phyloP scores from a whole-genome alignment of 2,329 filamentous ascomycete species.

The Ophiocordyceps camponoti-floridani region DNA sequence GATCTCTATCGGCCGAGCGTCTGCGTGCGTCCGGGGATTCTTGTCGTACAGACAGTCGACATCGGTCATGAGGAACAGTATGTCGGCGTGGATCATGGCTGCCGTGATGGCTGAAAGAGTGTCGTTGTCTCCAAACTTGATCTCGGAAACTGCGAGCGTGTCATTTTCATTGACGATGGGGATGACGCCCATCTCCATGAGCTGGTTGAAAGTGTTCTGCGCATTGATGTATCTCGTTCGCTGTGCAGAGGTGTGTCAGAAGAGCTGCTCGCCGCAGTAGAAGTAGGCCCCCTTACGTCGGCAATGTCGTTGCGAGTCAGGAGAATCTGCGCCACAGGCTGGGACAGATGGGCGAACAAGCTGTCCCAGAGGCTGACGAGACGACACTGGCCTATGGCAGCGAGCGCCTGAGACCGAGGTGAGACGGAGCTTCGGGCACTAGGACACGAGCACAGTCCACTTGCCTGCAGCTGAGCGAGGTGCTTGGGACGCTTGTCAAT shows the following conservation, averaged over 20 bases:
- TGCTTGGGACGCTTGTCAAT: slow-evolving; percentile 76
- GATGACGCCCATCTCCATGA: slow-evolving; percentile 88
- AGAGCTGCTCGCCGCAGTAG: background rate
- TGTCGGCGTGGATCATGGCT: slow-evolving; percentile 91
- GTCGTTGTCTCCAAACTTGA: slow-evolving; percentile 98
- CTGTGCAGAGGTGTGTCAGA: slow-evolving; percentile 18
- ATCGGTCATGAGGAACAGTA: slow-evolving; percentile 96
- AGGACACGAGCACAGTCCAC: background rate
- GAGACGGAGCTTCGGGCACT: background rate
- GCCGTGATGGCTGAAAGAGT: slow-evolving; percentile 92
- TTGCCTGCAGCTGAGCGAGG: slow-evolving; percentile 67
- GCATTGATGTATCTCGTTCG: slow-evolving; percentile 91
- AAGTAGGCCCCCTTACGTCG: slow-evolving; percentile 39
- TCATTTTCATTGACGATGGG: slow-evolving; percentile 99
- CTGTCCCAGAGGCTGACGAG: slow-evolving; percentile 93
- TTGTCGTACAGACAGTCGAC: slow-evolving; percentile 96
- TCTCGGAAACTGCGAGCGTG: slow-evolving; percentile 89
- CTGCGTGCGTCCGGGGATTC: slow-evolving; percentile 71
- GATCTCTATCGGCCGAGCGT: slow-evolving; percentile 79
- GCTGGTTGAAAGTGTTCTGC: slow-evolving; percentile 81
- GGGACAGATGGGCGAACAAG: slow-evolving; percentile 69
- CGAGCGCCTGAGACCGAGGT: slow-evolving; percentile 49
- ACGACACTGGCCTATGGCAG: slow-evolving; percentile 88
- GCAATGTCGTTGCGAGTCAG: slow-evolving; percentile 92
- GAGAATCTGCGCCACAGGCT: slow-evolving; percentile 88